Base-by-base conservation (phyloP, 2,329 filamentous ascomycete genomes). In the Fusarium coffeatum region DNA sequence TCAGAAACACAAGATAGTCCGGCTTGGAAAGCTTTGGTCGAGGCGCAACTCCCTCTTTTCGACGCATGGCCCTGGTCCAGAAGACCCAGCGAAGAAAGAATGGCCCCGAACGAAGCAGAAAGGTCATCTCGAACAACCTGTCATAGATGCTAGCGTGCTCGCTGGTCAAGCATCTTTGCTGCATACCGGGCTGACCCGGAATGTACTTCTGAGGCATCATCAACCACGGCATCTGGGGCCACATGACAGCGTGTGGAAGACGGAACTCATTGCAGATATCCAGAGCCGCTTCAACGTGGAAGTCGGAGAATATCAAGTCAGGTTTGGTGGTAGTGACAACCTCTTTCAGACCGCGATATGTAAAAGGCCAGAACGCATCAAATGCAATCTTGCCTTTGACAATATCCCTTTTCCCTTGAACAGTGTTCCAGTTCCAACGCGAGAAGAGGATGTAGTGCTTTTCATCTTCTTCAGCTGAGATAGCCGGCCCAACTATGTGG, bases 181-280 rank as follows among this genome's bases (percentile, higher is more conserved):
- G 55, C 55, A 58, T 58, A 34, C 55, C 47, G 11, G 55, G 47
- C 10, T 58, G 55, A 0, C 55, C 55, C 7, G 55, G 55, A 12
- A 58, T 58, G 9, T 53, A 58, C 46, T 58, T 58, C 22, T 58
- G 55, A 8, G 55, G 47, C 55, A 58, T 58, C 55, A 58, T 53
- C 46, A 58, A 43, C 55, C 55, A 58, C 12, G 55, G 55, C 55
- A 58, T 58, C 6, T 58, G 55, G 2, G 55, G 55, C 47, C 55
- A 51, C 55, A 58, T 53, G 34, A 58, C 55, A 13, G 55, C 55
- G 18, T 58, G 55, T 1, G 55, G 55, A 49, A 58, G 27, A 4
- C 18, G 27, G 34, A 58, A 58, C 18, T 53, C 55, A 4, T 58
- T 34, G 22, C 55, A 58, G 18, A 58, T 27, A 34, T 58, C 55